A percentile compares a stretch with the other conserved stretches of the same genome.
Conservation (phyloP, 768 basidiomycete species). For the Phlegmacium glaucopus region DNA sequence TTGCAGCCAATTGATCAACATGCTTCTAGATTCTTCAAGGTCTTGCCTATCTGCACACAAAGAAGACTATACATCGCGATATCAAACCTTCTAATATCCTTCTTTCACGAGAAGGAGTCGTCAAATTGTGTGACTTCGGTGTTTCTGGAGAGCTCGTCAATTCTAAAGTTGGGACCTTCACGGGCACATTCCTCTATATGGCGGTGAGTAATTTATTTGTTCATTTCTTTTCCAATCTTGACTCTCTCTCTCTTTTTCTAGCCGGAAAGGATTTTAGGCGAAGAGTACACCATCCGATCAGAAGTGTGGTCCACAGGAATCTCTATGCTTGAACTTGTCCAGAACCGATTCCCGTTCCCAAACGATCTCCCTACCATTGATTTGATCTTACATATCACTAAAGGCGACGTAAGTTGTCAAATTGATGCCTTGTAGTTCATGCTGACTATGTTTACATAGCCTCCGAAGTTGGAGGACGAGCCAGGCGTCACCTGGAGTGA, state of each 20-base stretch:
- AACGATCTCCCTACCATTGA: conserved; percentile 88
- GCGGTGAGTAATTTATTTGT: conserved; percentile 60
- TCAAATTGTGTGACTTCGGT: conserved; percentile 96
- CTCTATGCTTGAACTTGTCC: conserved; percentile 87
- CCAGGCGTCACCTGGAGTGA: conserved; percentile 65
- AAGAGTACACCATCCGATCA: conserved; percentile 87
- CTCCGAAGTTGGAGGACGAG: conserved; percentile 76
- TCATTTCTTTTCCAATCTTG: conserved; percentile 3
- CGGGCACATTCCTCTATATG: conserved; percentile 97
- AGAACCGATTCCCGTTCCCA: conserved; percentile 94
- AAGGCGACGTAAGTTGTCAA: conserved; percentile 53
- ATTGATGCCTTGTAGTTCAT: neutral
- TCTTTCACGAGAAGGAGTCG: conserved; percentile 79
- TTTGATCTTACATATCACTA: conserved; percentile 82
- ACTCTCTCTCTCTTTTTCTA: conserved; percentile 24
- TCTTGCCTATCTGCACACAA: conserved; percentile 84
- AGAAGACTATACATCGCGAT: conserved; percentile 90
- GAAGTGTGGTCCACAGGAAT: conserved; percentile 99
- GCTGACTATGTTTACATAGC: conserved; percentile 39
- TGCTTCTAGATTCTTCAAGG: conserved; percentile 73
- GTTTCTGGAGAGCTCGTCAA: conserved; percentile 93
- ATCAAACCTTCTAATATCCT: conserved; percentile 94
- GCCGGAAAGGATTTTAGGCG: conserved; percentile 92
- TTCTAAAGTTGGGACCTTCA: conserved; percentile 90
- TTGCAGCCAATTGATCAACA: neutral